phyloP scores from a whole-genome alignment of 2,329 filamentous ascomycete species.

The Trichoderma koningiopsis region DNA sequence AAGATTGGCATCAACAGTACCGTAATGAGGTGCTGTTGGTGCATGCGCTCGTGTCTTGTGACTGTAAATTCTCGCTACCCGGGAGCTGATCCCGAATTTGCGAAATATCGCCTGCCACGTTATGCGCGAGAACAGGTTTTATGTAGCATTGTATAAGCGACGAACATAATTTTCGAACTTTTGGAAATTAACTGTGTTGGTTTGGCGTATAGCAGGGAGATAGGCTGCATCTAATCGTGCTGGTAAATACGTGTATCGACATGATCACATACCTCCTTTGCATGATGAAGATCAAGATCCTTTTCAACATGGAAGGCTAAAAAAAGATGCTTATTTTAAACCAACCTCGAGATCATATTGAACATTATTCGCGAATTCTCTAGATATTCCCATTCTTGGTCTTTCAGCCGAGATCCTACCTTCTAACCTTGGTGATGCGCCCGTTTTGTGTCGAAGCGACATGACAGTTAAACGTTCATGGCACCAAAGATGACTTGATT shows the following conservation, averaged over 20 bases:
- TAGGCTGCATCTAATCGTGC: not conserved
- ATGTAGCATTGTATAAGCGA: not conserved
- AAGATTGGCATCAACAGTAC: constrained; percentile 2
- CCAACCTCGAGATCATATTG: not conserved
- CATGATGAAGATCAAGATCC: not conserved
- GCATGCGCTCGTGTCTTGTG: not conserved
- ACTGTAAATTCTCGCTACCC: not conserved
- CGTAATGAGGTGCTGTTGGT: not conserved
- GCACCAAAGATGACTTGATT: not conserved
- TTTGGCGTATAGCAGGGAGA: not conserved
- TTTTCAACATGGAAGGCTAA: not conserved
- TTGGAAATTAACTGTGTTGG: not conserved
- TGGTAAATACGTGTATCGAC: not conserved
- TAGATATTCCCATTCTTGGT: not conserved
- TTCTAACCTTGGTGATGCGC: not conserved
- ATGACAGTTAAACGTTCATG: not conserved
- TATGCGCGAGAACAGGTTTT: not conserved
- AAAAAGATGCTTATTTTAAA: not conserved
- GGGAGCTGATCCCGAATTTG: constrained; percentile 2
- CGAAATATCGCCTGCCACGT: not conserved
- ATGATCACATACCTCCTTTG: not conserved
- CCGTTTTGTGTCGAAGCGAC: not conserved
- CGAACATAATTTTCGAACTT: not conserved
- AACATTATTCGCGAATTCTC: not conserved
- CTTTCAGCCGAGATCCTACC: not conserved